Evolutionary conservation across 2,329 filamentous ascomycete species (phyloP).

Genomic region (Pseudophaeomoniella oleicola): DNA sequence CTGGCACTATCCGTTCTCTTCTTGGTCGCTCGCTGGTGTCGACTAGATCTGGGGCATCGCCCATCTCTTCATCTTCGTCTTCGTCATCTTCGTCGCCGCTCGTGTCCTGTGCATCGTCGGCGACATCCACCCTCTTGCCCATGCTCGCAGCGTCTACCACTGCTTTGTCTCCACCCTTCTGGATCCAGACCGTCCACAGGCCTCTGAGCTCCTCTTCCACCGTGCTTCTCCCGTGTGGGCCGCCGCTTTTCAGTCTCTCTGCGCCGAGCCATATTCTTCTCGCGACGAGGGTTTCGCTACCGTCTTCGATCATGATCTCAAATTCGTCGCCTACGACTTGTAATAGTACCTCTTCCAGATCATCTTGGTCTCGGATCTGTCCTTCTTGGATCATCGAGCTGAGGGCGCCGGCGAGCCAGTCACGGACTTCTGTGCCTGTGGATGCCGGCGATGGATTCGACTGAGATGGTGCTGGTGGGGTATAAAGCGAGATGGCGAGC

Average conservation of each 20-base stretch:
- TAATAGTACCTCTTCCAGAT: constrained; percentile 71
- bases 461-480: constrained; percentile 26
- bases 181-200: constrained; percentile 36
- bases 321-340: constrained; percentile 96
- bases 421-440: constrained; percentile 87
- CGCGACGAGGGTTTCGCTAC: constrained; percentile 62
- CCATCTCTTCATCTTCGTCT: constrained; percentile 46
- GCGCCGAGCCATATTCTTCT: constrained; percentile 54
- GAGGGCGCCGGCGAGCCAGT: constrained; percentile 87
- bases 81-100: constrained; percentile 41
- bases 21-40: constrained; percentile 19
- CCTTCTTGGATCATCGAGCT: constrained; percentile 57
- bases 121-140: constrained; percentile 22
- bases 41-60: constrained; percentile 51
- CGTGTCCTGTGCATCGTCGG: constrained; percentile 41
- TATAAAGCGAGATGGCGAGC: constrained; percentile 56
- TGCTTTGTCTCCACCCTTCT: constrained; percentile 18
- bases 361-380: constrained; percentile 54
- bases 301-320: constrained; percentile 82
- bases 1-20: constrained; percentile 52
- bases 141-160: constrained; percentile 14
- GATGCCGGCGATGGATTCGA: constrained; percentile 36
- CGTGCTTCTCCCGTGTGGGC: constrained; percentile 37
- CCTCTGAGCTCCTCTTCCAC: constrained; percentile 46
- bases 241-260: constrained; percentile 34